Evolutionary conservation across 352 stramenopile genomes (phyloP), one percentile per base, ranked within the genome.

Genomic region (Pythium monospermum): DNA sequence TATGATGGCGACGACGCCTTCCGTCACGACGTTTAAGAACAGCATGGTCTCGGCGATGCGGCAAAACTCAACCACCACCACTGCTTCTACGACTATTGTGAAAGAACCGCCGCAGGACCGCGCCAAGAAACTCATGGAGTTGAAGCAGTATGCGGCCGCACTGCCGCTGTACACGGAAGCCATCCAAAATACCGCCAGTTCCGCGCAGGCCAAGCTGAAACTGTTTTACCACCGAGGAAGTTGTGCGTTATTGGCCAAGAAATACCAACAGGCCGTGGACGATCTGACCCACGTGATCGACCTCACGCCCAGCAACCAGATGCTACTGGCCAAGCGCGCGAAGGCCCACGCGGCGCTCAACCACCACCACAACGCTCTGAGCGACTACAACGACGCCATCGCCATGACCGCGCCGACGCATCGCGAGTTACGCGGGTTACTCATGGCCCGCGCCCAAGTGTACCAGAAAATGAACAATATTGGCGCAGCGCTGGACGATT

Each of bases 201-300:
- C 65, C 30, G 48, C 56, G 53, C 57, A 70, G 32, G 64, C 64
- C 27, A 68, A 63, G 19, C 62, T 90, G 6, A 83, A 79, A 44
- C 49, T 92, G 15, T 76, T 77, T 44, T 73, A 78, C 44, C 68
- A 91, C 25, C 77, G 83, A 5, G 79, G 73, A 10, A 53, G 67
- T 7, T 89, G 78, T 53, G 84, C 71, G 50, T 41, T 91, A 16
- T 53, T 58, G 2, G 66, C 75, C 37, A 57, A 78, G 7, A 69
- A 73, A 50, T 91, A 75, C 53, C 66, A 82, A 37, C 53, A 67
- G 6, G 80, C 80, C 0, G 82, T 91, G 25, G 76, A 94, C 31
- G 83, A 94, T 59, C 70, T 89, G 15, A 82, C 76, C 2, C 45
- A 57, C 16, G 70, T 91, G 19, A 90, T 94, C 59, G 54, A 72